Evolutionary conservation across 495 filamentous ascomycete species (phyloP), one percentile per base, ranked within the genome.

Genomic region (Barbatosphaeria neglecta): DNA sequence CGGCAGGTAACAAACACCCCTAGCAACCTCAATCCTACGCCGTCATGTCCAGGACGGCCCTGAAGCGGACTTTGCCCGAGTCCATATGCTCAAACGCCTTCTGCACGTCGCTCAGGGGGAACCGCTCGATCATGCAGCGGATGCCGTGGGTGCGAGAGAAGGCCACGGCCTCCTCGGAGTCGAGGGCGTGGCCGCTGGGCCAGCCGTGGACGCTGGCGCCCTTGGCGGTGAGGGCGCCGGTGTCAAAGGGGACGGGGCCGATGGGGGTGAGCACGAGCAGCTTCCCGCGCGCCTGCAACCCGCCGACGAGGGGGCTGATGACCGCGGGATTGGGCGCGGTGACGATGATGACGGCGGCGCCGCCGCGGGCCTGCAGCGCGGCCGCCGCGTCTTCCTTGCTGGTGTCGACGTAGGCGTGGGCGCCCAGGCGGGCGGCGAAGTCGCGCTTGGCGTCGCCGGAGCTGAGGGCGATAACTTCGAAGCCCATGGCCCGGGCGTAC

Each of bases 341-440:
- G 5, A 75, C 59, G 10, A 86, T 71, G 44, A 86, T 73, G 45
- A 83, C 52, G 1, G 72, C 61, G 2, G 82, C 83, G 7, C 80
- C 81, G 20, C 82, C 81, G 19, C 86, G 46, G 24, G 64, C 66
- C 59, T 73, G 60, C 22, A 86, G 63, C 16, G 64, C 69, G 46
- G 65, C 55, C 4, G 61, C 70, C 1, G 66, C 56, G 47, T 83
- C 74, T 19, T 68, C 66, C 43, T 71, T 72, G 51, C 67, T 73
- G 15, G 65, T 64, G 60, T 86, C 78, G 52, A 86, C 70, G 60
- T 84, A 86, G 42, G 80, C 74, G 52, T 76, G 79, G 0, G 83
- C 83, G 15, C 83, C 83, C 5, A 86, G 67, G 55, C 80, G 42
- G 9, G 62, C 56, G 0, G 77, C 82, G 48, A 83, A 80, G 25